Evolutionary conservation across 2,329 filamentous ascomycete species (phyloP).

Genomic region (Stachybotrys chartarum): DNA sequence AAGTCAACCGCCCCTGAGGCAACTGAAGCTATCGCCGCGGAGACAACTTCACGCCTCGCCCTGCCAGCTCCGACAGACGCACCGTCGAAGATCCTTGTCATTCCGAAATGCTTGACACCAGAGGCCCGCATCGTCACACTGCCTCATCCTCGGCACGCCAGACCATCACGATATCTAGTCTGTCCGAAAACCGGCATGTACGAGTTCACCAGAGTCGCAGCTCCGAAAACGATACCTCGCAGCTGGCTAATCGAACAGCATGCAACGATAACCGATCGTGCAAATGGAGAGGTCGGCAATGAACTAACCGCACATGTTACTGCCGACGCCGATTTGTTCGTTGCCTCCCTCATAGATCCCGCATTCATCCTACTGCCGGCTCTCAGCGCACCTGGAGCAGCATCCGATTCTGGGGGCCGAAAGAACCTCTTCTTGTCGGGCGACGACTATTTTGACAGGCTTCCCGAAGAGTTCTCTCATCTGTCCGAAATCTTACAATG

Average conservation of each 20-base stretch:
- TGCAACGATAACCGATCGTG: constrained; percentile 3
- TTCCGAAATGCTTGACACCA: constrained; percentile 47
- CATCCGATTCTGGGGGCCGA: constrained; percentile 28
- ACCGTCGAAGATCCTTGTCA: constrained; percentile 50
- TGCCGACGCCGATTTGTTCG: constrained; percentile 65
- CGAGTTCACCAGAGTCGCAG: constrained; percentile 54
- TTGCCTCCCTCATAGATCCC: constrained; percentile 79
- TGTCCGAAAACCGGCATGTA: constrained; percentile 56
- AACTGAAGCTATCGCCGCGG: constrained; percentile 17
- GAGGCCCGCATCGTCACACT: constrained; percentile 53
- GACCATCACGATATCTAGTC: constrained; percentile 52
- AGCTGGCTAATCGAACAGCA: constrained; percentile 53
- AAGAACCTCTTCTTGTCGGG: constrained; percentile 61
- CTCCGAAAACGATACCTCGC: constrained; percentile 44
- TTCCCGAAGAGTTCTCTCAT: constrained; percentile 49
- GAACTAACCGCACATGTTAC: constrained; percentile 33
- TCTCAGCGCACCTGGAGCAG: constrained; percentile 38
- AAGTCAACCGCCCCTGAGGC: constrained; percentile 22
- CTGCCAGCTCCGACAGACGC: constrained; percentile 32
- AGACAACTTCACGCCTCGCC: constrained; percentile 26
- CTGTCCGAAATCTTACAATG: constrained; percentile 49
- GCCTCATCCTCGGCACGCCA: constrained; percentile 48
- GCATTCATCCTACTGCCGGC: constrained; percentile 77
- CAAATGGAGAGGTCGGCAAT: constrained; percentile 10
- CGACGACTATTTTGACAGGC: constrained; percentile 65